These are phyloP conservation scores for Fusarium sp. DNA, from an alignment of 2,329 filamentous ascomycete genomes.

Conservation along the genomic window DNA sequence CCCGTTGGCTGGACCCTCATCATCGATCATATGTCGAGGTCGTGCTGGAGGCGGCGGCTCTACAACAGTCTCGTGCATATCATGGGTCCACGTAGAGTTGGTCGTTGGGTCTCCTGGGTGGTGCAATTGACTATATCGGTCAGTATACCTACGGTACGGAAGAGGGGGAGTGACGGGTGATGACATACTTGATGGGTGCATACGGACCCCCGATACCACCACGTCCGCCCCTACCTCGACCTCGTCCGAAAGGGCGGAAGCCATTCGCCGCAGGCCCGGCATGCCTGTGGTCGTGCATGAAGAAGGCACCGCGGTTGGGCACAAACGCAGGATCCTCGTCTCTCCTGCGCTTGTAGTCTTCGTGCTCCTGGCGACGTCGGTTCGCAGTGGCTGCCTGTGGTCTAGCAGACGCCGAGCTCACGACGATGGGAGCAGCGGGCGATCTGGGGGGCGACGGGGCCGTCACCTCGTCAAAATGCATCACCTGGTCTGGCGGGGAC, in stretches of 20 bases:
- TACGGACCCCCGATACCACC: constrained; percentile 66
- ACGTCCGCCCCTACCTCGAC: constrained; percentile 67
- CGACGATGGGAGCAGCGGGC: constrained; percentile 59
- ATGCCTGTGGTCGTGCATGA: constrained; percentile 93
- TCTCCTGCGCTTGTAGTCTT: constrained; percentile 86
- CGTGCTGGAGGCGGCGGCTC: constrained; percentile 53
- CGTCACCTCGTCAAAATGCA: constrained; percentile 56
- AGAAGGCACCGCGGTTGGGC: constrained; percentile 92
- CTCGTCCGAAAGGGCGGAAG: constrained; percentile 74
- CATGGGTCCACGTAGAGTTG: constrained; percentile 86
- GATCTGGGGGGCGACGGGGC: constrained; percentile 51
- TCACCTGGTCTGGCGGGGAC: constrained; percentile 53
- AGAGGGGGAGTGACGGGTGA: background rate
- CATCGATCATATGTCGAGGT: constrained; percentile 54
- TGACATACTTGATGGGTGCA: constrained; percentile 69
- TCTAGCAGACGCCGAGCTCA: constrained; percentile 61
- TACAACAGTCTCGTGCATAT: constrained; percentile 81
- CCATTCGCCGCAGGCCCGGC: constrained; percentile 79
- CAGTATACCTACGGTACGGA: constrained; percentile 32
- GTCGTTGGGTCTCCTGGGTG: constrained; percentile 67
- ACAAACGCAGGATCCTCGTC: constrained; percentile 93
- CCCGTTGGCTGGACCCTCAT: constrained; percentile 63
- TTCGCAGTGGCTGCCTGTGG: constrained; percentile 69
- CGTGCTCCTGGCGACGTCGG: constrained; percentile 81
- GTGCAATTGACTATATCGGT: constrained; percentile 51